Conservation (phyloP, 805 yeast species). For the Starmerella geochares region DNA sequence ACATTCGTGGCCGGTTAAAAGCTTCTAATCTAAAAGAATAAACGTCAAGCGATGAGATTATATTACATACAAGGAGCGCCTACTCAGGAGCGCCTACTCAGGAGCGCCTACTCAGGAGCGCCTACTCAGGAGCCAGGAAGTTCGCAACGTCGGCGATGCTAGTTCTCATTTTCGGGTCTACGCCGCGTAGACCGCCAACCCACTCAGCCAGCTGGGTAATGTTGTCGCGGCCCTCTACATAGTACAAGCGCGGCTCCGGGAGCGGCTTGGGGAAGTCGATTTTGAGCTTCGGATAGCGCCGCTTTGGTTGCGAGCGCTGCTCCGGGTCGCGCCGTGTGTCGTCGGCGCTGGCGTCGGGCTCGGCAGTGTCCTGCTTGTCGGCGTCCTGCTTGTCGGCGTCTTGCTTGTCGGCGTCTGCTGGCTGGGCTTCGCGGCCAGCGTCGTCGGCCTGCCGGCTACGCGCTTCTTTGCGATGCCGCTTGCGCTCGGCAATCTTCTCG, state of each 20-base stretch:
- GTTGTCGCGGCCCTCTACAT: slow-evolving; percentile 26
- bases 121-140: slow-evolving; percentile 14
- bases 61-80: too few species aligned
- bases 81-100: too few species aligned
- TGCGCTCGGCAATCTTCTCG: slow-evolving; percentile 16
- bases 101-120: neutral
- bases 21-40: too few species aligned
- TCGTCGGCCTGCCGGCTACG: neutral
- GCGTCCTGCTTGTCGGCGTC: too few species aligned
- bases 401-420: too few species aligned
- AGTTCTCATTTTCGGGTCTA: slow-evolving; percentile 11
- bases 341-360: neutral
- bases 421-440: too few species aligned
- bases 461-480: slow-evolving; percentile 7
- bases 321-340: too few species aligned
- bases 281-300: slow-evolving; percentile 21
- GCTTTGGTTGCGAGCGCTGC: slow-evolving; percentile 8
- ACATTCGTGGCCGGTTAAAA: too few species aligned
- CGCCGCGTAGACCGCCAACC: slow-evolving; percentile 25
- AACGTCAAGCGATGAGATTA: too few species aligned
- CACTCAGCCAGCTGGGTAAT: slow-evolving; percentile 26
- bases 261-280: slow-evolving; percentile 12
- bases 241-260: slow-evolving; percentile 19
- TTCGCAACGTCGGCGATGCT: slow-evolving; percentile 12
- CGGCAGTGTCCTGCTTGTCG: neutral